These are phyloP conservation scores for Glarea lozoyensis DNA, from an alignment of 495 filamentous ascomycete genomes.

Conservation along the genomic window DNA sequence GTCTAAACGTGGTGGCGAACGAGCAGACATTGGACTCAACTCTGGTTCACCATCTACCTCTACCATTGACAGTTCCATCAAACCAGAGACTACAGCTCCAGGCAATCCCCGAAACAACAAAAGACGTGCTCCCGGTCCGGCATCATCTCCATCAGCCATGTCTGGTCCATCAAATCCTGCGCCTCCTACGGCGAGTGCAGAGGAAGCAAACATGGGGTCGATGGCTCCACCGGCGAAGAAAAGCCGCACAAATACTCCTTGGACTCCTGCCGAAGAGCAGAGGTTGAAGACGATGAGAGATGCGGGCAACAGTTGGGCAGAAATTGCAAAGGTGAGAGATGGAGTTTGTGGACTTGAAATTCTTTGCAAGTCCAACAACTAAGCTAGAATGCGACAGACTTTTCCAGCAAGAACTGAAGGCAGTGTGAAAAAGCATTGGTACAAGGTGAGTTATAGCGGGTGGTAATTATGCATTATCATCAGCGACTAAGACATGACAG, in stretches of 20 bases:
- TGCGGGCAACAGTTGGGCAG: constrained; percentile 86
- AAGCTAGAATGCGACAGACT: constrained; percentile 42
- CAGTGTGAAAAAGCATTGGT: constrained; percentile 99
- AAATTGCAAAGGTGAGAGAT: constrained; percentile 80
- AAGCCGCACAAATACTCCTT: constrained; percentile 92
- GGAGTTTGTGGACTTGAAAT: too few relatives aligned
- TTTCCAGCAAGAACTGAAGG: constrained; percentile 92
- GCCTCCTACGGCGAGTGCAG: constrained; percentile 1
- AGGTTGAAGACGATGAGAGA: constrained; percentile 89
- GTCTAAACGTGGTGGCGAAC: constrained; percentile 20
- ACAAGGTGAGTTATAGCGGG: constrained; percentile 58
- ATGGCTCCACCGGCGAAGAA: constrained; percentile 54
- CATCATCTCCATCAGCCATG: constrained; percentile 9
- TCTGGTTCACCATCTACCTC: constrained; percentile 8
- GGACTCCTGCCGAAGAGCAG: constrained; percentile 92
- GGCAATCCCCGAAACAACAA: constrained; percentile 16
- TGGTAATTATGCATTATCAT: neutral
- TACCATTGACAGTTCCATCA: constrained; percentile 9
- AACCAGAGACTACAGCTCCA: constrained; percentile 12
- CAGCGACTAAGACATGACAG: constrained; percentile 24
- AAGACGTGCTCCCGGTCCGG: constrained; percentile 14
- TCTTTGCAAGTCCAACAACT: too few relatives aligned
- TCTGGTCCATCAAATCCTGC: constrained; percentile 6
- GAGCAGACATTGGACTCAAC: constrained; percentile 11
- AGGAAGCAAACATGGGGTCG: constrained; percentile 17